These are phyloP conservation scores for Ensete ventricosum DNA, from an alignment of 176 grass and related monocot species.

Conservation along the genomic window DNA sequence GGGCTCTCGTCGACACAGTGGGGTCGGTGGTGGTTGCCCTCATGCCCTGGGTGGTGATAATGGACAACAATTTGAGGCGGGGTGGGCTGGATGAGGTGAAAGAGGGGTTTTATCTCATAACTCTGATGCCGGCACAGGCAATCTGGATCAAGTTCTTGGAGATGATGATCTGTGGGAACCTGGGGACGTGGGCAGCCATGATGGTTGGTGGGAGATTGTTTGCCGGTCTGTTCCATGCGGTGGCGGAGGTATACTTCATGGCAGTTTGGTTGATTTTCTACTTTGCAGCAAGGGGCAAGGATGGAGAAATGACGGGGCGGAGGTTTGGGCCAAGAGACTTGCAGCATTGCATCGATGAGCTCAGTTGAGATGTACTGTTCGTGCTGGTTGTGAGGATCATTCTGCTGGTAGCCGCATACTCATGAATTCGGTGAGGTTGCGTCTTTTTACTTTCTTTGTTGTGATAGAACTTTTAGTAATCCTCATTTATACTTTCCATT, in stretches of 20 bases:
- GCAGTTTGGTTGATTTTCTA: slow-evolving; percentile 88
- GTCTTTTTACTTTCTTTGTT: not conserved
- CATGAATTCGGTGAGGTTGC: not conserved
- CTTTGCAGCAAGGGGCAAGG: slow-evolving; percentile 64
- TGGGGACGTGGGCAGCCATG: slow-evolving; percentile 48
- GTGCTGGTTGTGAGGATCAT: not conserved
- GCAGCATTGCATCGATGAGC: slow-evolving; percentile 48
- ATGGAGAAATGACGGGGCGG: slow-evolving; percentile 44
- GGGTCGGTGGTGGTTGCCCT: slow-evolving; percentile 70
- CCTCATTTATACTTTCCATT: not conserved
- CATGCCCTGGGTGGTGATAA: slow-evolving; percentile 81
- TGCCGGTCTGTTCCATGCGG: slow-evolving; percentile 53
- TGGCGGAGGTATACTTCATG: slow-evolving; percentile 92
- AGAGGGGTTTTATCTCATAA: slow-evolving; percentile 78
- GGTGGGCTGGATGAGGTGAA: slow-evolving; percentile 63
- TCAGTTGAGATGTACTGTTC: slow-evolving; percentile 19
- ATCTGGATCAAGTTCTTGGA: slow-evolving; percentile 83
- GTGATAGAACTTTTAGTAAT: not conserved
- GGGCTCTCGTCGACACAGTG: slow-evolving; percentile 71
- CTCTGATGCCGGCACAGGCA: slow-evolving; percentile 66
- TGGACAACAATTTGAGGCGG: slow-evolving; percentile 61
- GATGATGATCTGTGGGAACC: slow-evolving; percentile 67
- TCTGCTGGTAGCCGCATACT: not conserved
- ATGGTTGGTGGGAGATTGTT: slow-evolving; percentile 62
- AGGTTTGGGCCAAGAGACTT: slow-evolving; percentile 72